phyloP scores from a whole-genome alignment of 345 rosid species.

The Corymbia maculata region DNA sequence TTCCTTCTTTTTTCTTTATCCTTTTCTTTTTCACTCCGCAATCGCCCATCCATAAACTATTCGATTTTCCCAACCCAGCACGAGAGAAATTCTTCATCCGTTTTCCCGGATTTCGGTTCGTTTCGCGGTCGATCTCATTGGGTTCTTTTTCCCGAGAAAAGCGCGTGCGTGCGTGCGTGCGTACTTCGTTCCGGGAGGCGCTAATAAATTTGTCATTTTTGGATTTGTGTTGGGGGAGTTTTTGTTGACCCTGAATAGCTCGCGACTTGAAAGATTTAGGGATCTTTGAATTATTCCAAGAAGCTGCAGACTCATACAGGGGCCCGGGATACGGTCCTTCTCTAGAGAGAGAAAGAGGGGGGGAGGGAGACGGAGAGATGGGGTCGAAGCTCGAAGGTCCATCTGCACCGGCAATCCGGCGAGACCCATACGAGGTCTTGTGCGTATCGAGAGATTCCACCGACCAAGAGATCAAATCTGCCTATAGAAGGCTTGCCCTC shows the following conservation, averaged over 20 bases:
- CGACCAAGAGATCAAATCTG: conserved; percentile 93
- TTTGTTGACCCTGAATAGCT: not conserved
- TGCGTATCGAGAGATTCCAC: conserved; percentile 75
- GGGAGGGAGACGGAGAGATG: conserved; percentile 10
- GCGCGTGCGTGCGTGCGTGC: not conserved
- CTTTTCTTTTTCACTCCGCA: not conserved
- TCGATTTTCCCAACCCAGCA: not conserved
- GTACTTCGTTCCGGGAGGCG: not conserved
- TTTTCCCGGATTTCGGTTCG: not conserved
- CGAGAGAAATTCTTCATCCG: not conserved
- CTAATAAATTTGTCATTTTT: not conserved
- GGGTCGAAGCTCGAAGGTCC: conserved; percentile 60
- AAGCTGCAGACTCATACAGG: not conserved
- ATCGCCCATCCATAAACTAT: not conserved
- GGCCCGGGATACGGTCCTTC: not conserved
- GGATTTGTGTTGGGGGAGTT: not conserved
- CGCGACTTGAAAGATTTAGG: not conserved
- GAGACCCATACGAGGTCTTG: conserved; percentile 96
- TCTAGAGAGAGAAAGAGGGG: not conserved
- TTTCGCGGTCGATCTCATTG: not conserved
- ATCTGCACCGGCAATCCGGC: conserved; percentile 25
- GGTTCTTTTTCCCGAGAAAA: not conserved
- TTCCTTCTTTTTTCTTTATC: not conserved
- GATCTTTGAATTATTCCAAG: not conserved
- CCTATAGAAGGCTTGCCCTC: conserved; percentile 93